Percentiles rank a stretch among this genome's conserved stretches.
Conservation (phyloP, 306 rosid species). For the Hippophae gyantsensis region DNA sequence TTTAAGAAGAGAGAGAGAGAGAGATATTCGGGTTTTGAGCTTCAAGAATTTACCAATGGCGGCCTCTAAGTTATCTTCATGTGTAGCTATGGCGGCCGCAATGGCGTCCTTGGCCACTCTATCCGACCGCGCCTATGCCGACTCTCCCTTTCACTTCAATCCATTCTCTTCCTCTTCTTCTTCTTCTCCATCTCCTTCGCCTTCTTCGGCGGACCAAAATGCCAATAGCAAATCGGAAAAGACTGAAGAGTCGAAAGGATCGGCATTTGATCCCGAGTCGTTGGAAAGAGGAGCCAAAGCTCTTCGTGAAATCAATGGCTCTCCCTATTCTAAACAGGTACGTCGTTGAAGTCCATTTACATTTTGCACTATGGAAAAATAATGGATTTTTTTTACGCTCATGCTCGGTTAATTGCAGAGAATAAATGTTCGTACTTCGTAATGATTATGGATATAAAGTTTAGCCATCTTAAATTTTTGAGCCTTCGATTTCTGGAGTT, state of each 20-base stretch:
- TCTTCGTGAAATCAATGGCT: constrained; percentile 67
- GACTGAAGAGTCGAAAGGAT: constrained; percentile 54
- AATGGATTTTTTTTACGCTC: not conserved
- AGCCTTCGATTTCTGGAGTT: not conserved
- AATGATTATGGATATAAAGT: not conserved
- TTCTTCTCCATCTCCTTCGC: constrained; percentile 32
- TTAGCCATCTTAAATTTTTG: not conserved
- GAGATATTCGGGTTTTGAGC: constrained; percentile 1
- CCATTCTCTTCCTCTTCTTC: constrained; percentile 39
- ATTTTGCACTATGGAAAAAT: not conserved
- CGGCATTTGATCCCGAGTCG: constrained; percentile 76
- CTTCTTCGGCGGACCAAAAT: constrained; percentile 26
- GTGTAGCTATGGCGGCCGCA: constrained; percentile 65
- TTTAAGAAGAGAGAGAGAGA: not conserved
- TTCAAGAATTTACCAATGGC: constrained; percentile 39
- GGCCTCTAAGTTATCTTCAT: constrained; percentile 50
- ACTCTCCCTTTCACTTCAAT: constrained; percentile 44
- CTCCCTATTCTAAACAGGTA: constrained; percentile 60
- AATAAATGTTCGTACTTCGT: not conserved
- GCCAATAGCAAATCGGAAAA: constrained; percentile 37
- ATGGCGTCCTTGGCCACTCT: constrained; percentile 42
- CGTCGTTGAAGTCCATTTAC: too few species aligned
- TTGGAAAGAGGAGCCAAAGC: constrained; percentile 91
- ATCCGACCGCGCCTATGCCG: constrained; percentile 52
- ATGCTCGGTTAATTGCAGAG: not conserved